These are phyloP conservation scores for Amaranthus tricolor DNA, from an alignment of 179 eudicot species.

Conservation along the genomic window DNA sequence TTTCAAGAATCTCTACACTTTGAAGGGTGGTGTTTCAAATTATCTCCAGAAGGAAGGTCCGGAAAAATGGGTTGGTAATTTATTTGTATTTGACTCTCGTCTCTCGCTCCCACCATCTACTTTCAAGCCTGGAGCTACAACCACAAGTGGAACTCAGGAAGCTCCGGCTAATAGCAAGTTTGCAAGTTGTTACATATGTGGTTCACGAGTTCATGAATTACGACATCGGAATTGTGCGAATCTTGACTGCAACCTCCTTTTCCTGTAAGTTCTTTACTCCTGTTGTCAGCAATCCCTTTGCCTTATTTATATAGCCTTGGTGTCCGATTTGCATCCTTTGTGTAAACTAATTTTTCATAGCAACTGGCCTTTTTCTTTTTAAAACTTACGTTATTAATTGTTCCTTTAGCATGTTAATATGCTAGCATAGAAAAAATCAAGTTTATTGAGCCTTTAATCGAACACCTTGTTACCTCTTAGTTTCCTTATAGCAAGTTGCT, in stretches of 20 bases:
- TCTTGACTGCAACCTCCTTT: slow-evolving; percentile 94
- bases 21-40: slow-evolving; percentile 89
- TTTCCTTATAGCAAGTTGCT: too few relatives aligned
- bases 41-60: slow-evolving; percentile 84
- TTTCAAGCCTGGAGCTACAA: slow-evolving; percentile 48
- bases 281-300: background rate
- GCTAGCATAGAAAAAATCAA: too few relatives aligned
- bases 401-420: too few relatives aligned
- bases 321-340: background rate
- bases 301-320: background rate
- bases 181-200: slow-evolving; percentile 80
- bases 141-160: slow-evolving; percentile 32
- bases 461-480: too few relatives aligned
- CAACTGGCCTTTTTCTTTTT: too few relatives aligned
- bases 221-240: slow-evolving; percentile 97
- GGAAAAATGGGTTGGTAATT: slow-evolving; percentile 79
- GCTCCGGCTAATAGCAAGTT: slow-evolving; percentile 38
- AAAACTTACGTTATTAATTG: too few relatives aligned
- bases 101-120: slow-evolving; percentile 86
- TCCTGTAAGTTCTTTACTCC: slow-evolving; percentile 59
- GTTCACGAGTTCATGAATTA: slow-evolving; percentile 66
- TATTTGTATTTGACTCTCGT: slow-evolving; percentile 91
- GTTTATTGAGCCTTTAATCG: too few relatives aligned
- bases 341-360: too few relatives aligned
- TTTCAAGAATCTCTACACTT: slow-evolving; percentile 76